Evolutionary conservation across 108 stramenopile genomes (phyloP).

Genomic region (Aureococcus anophagefferens): DNA sequence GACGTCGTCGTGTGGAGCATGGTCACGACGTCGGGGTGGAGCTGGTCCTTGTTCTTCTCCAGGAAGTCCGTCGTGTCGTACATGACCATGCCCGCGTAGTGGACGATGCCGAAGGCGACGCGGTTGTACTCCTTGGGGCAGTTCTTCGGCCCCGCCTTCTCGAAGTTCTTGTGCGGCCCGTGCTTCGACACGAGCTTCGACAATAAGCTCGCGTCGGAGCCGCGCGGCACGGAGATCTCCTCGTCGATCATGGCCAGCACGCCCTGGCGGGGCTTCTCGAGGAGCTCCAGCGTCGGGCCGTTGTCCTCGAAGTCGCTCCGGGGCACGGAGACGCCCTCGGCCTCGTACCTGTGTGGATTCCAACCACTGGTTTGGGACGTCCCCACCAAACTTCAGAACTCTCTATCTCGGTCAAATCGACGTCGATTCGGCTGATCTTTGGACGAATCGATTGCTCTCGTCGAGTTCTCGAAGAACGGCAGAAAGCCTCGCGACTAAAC

Average conservation of each 20-base stretch:
- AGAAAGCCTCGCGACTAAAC: too few relatives aligned
- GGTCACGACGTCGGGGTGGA: conserved; percentile 44
- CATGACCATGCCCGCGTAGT: conserved; percentile 40
- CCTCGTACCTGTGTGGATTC: too few relatives aligned
- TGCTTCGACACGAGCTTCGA: conserved; percentile 40
- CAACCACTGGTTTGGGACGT: too few relatives aligned
- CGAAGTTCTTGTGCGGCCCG: conserved; percentile 36
- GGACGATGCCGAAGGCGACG: conserved; percentile 27
- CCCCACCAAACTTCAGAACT: too few relatives aligned
- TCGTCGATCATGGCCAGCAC: conserved; percentile 53
- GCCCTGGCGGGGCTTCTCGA: conserved; percentile 31
- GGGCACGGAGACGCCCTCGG: conserved; percentile 34
- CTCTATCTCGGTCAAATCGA: too few relatives aligned
- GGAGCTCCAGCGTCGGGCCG: conserved; percentile 40
- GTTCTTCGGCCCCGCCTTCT: conserved; percentile 25
- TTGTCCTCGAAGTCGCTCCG: conserved; percentile 42
- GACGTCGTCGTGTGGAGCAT: conserved; percentile 23
- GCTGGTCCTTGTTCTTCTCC: conserved; percentile 46
- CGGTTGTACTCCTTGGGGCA: conserved; percentile 16
- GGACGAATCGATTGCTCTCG: too few relatives aligned
- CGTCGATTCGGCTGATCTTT: too few relatives aligned
- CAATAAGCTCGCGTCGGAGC: conserved; percentile 36
- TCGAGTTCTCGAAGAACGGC: too few relatives aligned
- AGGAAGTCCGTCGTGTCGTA: conserved; percentile 40
- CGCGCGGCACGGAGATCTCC: conserved; percentile 45